Evolutionary conservation across 495 filamentous ascomycete genomes (phyloP).

Genomic region (Collariella sp.): DNA sequence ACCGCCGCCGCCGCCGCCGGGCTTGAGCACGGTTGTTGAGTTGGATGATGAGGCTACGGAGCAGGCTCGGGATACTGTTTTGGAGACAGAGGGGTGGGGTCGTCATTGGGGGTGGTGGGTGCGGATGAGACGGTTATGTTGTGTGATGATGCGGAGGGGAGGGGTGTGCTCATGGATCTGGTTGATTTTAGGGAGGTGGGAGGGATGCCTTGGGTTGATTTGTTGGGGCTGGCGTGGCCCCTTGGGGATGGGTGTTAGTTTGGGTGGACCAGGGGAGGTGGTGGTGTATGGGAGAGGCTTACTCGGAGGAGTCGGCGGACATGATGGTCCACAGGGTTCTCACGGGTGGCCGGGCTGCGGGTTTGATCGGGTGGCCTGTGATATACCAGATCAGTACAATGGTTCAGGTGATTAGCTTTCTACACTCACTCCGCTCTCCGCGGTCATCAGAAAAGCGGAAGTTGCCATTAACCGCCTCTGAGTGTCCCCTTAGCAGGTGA

Average conservation of each 20-base stretch:
- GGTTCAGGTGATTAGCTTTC: no score
- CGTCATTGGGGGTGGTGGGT: no score
- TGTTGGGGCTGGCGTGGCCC: not conserved
- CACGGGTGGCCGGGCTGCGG: not conserved
- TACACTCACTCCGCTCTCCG: not conserved
- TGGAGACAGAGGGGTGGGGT: no score
- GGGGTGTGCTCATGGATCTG: no score
- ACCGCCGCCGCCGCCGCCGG: no score
- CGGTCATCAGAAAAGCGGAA: not conserved
- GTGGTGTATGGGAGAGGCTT: not conserved
- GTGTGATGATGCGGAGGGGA: no score
- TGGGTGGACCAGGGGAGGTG: no score
- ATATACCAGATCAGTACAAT: not conserved
- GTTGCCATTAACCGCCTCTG: constrained; percentile 3
- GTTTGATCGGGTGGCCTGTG: not conserved
- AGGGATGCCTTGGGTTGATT: not conserved
- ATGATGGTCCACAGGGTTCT: constrained; percentile 8
- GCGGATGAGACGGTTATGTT: no score
- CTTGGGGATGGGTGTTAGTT: not conserved
- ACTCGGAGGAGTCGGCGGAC: constrained; percentile 7
- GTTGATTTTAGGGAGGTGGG: not conserved
- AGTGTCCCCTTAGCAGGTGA: not conserved
- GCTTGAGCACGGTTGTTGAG: no score
- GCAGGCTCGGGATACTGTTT: no score
- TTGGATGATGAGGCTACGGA: no score